Evolutionary conservation across 2,329 filamentous ascomycete genomes (phyloP), one percentile per base, ranked within the genome.

Genomic region (Monilinia laxa): DNA sequence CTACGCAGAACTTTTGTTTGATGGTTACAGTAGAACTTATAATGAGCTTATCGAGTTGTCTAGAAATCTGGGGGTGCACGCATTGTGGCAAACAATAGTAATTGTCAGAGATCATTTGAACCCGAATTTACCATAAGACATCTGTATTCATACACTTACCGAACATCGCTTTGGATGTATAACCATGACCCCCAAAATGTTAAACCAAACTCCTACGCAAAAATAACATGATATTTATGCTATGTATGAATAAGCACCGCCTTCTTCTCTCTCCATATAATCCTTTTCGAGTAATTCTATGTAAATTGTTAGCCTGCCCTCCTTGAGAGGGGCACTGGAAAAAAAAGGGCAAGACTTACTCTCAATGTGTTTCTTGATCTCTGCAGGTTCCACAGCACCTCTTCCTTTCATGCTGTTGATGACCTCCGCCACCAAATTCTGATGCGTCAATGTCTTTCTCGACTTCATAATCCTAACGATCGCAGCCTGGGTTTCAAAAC

Each of bases 381-480:
- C 92, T 2, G 83, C 83, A 52, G 93, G 85, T 75, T 96, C 93
- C 68, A 99, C 82, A 23, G 91, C 92, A 18, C 95, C 96, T 65
- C 95, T 84, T 71, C 86, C 91, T 81, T 89, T 91, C 1, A 94
- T 99, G 75, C 94, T 88, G 73, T 89, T 91, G 75, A 99, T 97
- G 23, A 97, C 93, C 80, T 98, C 93, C 3, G 90, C 88, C 25
- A 98, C 90, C 35, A 99, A 81, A 77, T 96, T 90, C n/a, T 87
- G 83, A 76, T 98, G 94, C 5, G 86, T 87, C 79, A 98, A 93
- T 11, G 80, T 85, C 85, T 97, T 97, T 71, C 92, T 85, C 71
- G 89, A 90, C 86, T 99, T 99, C 91, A 99, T 93, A 75, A 99
- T 96, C 23, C 95, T 83, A 69, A 99, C 95, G 75, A 99, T 96